Evolutionary conservation across 495 filamentous ascomycete species (phyloP), one percentile per base, ranked within the genome.

Genomic region (Rusavskia elegans): DNA sequence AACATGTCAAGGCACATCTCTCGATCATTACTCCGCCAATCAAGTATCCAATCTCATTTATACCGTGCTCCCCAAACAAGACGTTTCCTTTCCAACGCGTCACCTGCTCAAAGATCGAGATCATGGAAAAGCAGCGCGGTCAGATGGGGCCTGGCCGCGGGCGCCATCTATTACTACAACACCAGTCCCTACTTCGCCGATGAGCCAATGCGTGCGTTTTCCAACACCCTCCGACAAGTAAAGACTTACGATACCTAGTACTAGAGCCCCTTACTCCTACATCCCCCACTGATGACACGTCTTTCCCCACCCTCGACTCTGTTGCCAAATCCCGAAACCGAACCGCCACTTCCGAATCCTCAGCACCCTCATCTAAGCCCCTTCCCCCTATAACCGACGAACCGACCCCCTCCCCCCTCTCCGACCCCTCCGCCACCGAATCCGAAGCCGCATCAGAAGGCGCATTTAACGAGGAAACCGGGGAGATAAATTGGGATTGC

Each of bases 401-500:
- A 37, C 36, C 50, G 4, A 29, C 39, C 49, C 56, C 65, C 42
- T 20, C 48, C n/a, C 17, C 48, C 40, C 16, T 36, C 2, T n/a
- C 38, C 32, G 81, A 77, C 5, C 16, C 44, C 1, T 20, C 44
- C 32, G 81, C 77, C 4, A 69, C 92, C 16, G 83, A 92, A 66
- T 78, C 85, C 45, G 86, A 96, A 66, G 87, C 88, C 20, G 74
- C 44, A 17, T 23, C 19, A 2, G 78, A 96, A 65, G 92, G 89
- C 20, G 92, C 92, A 0, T 98, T 96, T 71, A 90, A 98, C 67
- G 87, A 87, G 13, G 93, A 97, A 74, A 98, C 92, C 9, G 92
- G 92, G 57, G 92, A 97, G 76, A 98, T 98, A 69, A 97, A 98
- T 74, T 98, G 93, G 93, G 92, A 96, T 64, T 98, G 92, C 68